Evolutionary conservation across 1,139 yeast genomes (phyloP).

Genomic region (Trichomonascaceae sp.): DNA sequence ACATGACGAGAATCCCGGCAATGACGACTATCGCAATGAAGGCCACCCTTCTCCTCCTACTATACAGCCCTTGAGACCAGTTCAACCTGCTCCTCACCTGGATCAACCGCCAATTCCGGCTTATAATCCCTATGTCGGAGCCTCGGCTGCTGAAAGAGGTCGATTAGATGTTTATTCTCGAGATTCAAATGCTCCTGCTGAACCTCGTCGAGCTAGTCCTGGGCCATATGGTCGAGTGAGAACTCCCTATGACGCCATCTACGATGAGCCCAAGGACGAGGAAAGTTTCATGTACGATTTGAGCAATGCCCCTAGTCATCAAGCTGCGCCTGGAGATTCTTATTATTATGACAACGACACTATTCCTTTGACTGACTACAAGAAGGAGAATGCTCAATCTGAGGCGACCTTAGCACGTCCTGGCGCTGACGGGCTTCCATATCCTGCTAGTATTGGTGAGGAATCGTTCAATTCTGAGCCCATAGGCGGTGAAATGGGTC

Average conservation of each 20-base stretch:
- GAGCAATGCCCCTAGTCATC: constrained; percentile 17
- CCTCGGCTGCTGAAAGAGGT: not conserved
- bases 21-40: not conserved
- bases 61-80: not conserved
- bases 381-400: not conserved
- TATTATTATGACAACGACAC: constrained; percentile 19
- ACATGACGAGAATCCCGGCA: not conserved
- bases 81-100: not conserved
- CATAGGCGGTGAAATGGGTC: constrained; percentile 27
- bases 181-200: not conserved
- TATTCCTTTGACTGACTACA: constrained; percentile 18
- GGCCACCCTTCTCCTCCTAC: not conserved
- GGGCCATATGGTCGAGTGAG: not conserved
- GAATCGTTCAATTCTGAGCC: constrained; percentile 20
- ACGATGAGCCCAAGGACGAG: constrained; percentile 1
- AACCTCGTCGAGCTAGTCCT: not conserved
- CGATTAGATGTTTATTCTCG: not conserved
- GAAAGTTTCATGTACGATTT: constrained; percentile 19
- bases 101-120: not conserved
- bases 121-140: not conserved
- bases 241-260: not conserved
- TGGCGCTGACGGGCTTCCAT: constrained; percentile 14
- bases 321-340: constrained; percentile 12
- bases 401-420: not conserved
- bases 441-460: constrained; percentile 21